These are phyloP conservation scores for Porphyrellus sp. DNA, from an alignment of 1,284 basidiomycete species.

Conservation along the genomic window DNA sequence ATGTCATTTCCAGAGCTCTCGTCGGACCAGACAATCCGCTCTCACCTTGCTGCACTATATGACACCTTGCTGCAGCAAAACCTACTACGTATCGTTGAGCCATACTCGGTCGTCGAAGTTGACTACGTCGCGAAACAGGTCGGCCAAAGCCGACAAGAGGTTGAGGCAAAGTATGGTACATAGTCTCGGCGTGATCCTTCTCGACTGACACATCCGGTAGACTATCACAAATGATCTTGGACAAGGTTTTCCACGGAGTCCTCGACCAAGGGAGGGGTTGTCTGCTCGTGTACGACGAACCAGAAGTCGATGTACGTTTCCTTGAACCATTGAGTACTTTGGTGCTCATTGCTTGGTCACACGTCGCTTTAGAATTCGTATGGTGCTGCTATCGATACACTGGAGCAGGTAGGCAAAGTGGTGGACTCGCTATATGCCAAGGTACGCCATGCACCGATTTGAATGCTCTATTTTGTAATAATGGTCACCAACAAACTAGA, in stretches of 20 bases:
- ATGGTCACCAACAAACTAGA: conserved; percentile 10
- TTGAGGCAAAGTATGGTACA: conserved; percentile 83
- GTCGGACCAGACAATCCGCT: conserved; percentile 90
- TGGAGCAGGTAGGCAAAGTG: conserved; percentile 88
- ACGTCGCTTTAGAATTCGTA: conserved; percentile 70
- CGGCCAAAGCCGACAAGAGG: conserved; percentile 85
- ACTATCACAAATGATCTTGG: conserved; percentile 96
- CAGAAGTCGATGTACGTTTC: conserved; percentile 72
- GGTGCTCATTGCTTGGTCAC: conserved; percentile 6
- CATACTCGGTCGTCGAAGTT: conserved; percentile 90
- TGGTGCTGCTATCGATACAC: conserved; percentile 81
- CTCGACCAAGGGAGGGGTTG: conserved; percentile 94
- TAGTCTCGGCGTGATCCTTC: neutral
- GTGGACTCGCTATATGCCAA: conserved; percentile 91
- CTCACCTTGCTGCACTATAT: conserved; percentile 89
- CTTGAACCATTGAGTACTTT: neutral
- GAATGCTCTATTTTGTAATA: neutral
- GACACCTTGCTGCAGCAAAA: conserved; percentile 97
- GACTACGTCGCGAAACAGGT: conserved; percentile 87
- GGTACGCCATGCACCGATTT: conserved; percentile 40
- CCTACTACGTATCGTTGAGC: conserved; percentile 90
- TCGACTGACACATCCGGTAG: conserved; percentile 39
- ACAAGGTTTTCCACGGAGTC: conserved; percentile 92
- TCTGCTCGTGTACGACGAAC: conserved; percentile 84
- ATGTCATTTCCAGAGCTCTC: conserved; percentile 70